Base-by-base conservation (phyloP, 345 rosid species). In the Lumnitzera littorea region DNA sequence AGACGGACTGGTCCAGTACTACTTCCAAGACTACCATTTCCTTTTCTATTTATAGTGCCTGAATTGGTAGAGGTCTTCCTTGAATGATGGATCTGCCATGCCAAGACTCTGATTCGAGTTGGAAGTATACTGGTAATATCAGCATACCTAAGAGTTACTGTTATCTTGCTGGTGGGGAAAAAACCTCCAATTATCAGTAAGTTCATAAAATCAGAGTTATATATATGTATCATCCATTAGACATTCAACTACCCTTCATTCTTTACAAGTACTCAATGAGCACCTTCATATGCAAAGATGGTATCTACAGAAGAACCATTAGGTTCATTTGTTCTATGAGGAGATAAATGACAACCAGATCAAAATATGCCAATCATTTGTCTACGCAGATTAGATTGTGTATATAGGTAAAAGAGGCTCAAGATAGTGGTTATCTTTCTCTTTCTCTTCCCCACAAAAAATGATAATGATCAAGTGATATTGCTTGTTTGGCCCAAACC, bases 81-180 rank as follows among this genome's bases (percentile, higher is more conserved):
- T 15, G 70, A 66, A 48, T 82, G 86, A 71, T 73, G 80, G 47
- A 70, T 63, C 63, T 95, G 92, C 97, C 96, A 94, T 5, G 78
- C 89, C 68, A 86, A 75, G 64, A 88, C 92, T 69, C 79, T 90
- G 48, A 80, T 82, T 76, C 89, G 79, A 63, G 81, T 80, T 41
- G 97, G 97, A 69, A 90, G 96, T 53, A 84, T 86, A 62, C 80
- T 67, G 59, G 80, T 51, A 20, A 90, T 91, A 72, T 91, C 96
- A 11, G 90, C 80, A 49, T 94, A 94, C 74, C 94, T 80, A 69
- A 88, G 84, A 69, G 84, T 80, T 58, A 82, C 85, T 15, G 83
- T 78, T 64, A 84, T 76, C 80, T 86, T 90, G 84, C 96, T 94
- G 91, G 83, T 77, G 64, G 71, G 58, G 62, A 62, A 58, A 66